Evolutionary conservation across 345 rosid species (phyloP), one percentile per base, ranked within the genome.

Genomic region (Isatis tinctoria): DNA sequence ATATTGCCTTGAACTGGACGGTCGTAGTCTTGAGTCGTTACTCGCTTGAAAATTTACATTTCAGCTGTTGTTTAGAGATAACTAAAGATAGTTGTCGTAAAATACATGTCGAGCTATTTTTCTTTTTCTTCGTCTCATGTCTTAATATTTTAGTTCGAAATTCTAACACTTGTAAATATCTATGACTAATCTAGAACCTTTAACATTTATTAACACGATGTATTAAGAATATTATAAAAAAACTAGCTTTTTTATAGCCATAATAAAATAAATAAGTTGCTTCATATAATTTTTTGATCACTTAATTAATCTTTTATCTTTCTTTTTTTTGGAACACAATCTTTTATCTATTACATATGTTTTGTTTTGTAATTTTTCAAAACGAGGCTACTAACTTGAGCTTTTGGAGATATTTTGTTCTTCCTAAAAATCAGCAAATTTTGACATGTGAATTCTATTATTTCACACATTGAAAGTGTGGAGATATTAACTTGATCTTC

Each of bases 1-100:
- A 39, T 39, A 18, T 37, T 67, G 59, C 78, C 73, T 74, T 66
- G 60, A 47, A 41, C n/a, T 49, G 35, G 8, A 32, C 35, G 58
- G 48, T 56, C 58, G n/a, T 73, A 65, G 48, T 37, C 18, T 10
- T 35, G n/a, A 57, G 49, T 65, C 65, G 30, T 72, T 47, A 57
- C 67, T 74, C 60, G 67, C 41, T 65, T 65, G 58, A 45, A 74
- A 65, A 30, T 53, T 64, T 30, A 64, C 28, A 41, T 64, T 73
- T 54, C 64, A 8, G 32, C 62, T 8, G 30, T 52, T 18, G 16
- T 27, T 49, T 11, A 32, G 4, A 40, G 28, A 65, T 10, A 32
- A 44, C 27, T 16, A 57, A 36, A 11, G 18, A 41, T 30, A n/a
- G 2, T 26, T 65, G 51, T 74, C 66, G 72, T 65, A 12, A 45